A percentile compares a stretch with the other conserved stretches of the same genome.
Conservation (phyloP, 2,329 filamentous ascomycete genomes). For the Lecanosticta acicola region DNA sequence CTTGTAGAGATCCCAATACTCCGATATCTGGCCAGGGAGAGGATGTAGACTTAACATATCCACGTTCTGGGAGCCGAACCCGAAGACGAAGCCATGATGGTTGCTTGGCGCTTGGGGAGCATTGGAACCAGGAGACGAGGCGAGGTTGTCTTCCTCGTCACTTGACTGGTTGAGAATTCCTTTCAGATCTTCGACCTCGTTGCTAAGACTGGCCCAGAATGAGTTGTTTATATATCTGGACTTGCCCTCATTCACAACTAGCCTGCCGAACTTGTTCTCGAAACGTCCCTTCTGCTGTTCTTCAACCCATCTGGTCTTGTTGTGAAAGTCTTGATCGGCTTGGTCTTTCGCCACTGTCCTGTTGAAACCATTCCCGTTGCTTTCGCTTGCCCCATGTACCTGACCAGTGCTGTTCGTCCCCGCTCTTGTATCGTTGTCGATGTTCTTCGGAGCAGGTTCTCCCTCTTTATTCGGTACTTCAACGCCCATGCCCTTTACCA, state of each 20-base stretch:
- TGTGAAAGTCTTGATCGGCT: conserved; percentile 14
- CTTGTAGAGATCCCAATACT: conserved; percentile 65
- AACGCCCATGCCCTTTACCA: conserved; percentile 58
- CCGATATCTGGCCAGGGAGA: conserved; percentile 57
- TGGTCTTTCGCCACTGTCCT: neutral
- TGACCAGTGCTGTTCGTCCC: conserved; percentile 1
- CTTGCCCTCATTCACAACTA: conserved; percentile 66
- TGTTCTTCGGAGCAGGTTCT: conserved; percentile 20
- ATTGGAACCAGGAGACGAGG: conserved; percentile 29
- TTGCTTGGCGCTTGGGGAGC: conserved; percentile 37
- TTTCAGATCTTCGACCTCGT: conserved; percentile 63
- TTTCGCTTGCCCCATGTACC: neutral
- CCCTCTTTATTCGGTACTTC: conserved; percentile 33
- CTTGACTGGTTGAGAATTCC: conserved; percentile 57
- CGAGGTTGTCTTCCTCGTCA: conserved; percentile 54
- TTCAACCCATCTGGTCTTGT: conserved; percentile 25
- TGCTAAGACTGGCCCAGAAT: conserved; percentile 63
- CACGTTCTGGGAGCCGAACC: conserved; percentile 65
- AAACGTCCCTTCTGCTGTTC: conserved; percentile 25
- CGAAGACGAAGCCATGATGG: conserved; percentile 67
- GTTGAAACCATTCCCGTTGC: neutral
- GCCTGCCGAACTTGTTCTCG: conserved; percentile 54
- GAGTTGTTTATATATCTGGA: conserved; percentile 70
- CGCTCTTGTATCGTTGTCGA: conserved; percentile 3
- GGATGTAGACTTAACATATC: conserved; percentile 62